Base-by-base conservation (phyloP, 1,284 basidiomycete species). In the Sporisorium graminicola region DNA sequence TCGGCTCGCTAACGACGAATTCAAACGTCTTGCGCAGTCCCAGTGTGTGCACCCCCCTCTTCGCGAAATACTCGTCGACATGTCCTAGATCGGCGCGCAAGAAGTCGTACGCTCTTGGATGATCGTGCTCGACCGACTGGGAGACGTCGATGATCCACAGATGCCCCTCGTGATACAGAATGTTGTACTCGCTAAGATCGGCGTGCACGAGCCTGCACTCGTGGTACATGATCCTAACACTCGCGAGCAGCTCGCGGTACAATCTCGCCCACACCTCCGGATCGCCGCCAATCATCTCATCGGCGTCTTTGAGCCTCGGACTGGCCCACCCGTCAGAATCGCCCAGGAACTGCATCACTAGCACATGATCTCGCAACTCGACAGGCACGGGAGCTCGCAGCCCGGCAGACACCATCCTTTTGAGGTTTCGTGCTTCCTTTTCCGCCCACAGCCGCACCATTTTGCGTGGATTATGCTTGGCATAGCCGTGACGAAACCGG, bases 391-490 rank as follows among this genome's bases (percentile, higher is more conserved):
- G 97, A 73, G 93, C 94, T 29, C 90, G 89, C 52, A 99, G 90
- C 0, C 93, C 95, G 8, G 94, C 94, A 27, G 91, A 87, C 10
- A 90, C 89, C 51, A 99, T 88, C 12, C 97, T 90, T 82, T 93
- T 92, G 72, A 99, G 87, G 83, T 99, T 99, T 20, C 97, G 90
- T 91, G 98, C 92, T 86, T 99, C 97, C 87, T 99, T 99, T 86
- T 99, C 97, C 0, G 97, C 97, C 97, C 97, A 99, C 8, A 99
- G 87, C 13, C 94, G 90, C 18, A 99, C 96, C 96, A 99, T 99
- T 87, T 99, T 99, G 43, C 97, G 91, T 10, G 97, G 96, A 84
- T 99, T 99, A 77, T 91, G 91, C 56, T 92, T 91, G 76, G 92
- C 92, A 86, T 99, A 99, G 8, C 96, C 96, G 72, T 92, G 90